Conservation (phyloP, 306 rosid genomes). For the Quercus suber region DNA sequence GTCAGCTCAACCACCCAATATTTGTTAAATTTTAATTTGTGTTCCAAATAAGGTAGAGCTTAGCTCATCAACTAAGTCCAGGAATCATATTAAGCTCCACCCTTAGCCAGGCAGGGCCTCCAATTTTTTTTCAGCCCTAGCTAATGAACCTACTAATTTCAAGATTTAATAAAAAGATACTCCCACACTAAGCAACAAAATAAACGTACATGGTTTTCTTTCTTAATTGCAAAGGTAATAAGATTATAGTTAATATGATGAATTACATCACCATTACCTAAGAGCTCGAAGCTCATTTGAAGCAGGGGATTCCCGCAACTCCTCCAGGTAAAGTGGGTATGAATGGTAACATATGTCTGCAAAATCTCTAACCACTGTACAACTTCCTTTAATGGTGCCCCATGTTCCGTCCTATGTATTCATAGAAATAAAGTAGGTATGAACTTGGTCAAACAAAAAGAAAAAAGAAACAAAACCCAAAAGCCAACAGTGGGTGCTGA, state of each 20-base stretch:
- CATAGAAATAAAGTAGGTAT: neutral
- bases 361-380: conserved; percentile 86
- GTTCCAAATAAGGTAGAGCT: neutral
- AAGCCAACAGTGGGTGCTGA: conserved; percentile 7
- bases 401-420: conserved; percentile 68
- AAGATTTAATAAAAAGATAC: neutral
- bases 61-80: neutral
- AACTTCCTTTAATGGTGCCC: conserved; percentile 81
- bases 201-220: neutral
- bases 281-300: conserved; percentile 50
- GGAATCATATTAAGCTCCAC: neutral
- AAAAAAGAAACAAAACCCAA: neutral
- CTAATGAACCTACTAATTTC: neutral
- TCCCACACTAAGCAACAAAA: neutral
- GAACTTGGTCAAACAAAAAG: neutral
- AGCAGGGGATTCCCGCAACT: conserved; percentile 58
- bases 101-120: too few species aligned
- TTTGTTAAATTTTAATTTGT: neutral
- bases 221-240: neutral
- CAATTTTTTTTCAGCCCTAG: neutral
- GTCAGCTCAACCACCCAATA: neutral
- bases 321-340: conserved; percentile 66
- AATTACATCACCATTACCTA: conserved; percentile 36
- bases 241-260: neutral
- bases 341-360: conserved; percentile 79